These are phyloP conservation scores for Cladosporium colombiae DNA, from an alignment of 2,329 filamentous ascomycete species.

Conservation along the genomic window DNA sequence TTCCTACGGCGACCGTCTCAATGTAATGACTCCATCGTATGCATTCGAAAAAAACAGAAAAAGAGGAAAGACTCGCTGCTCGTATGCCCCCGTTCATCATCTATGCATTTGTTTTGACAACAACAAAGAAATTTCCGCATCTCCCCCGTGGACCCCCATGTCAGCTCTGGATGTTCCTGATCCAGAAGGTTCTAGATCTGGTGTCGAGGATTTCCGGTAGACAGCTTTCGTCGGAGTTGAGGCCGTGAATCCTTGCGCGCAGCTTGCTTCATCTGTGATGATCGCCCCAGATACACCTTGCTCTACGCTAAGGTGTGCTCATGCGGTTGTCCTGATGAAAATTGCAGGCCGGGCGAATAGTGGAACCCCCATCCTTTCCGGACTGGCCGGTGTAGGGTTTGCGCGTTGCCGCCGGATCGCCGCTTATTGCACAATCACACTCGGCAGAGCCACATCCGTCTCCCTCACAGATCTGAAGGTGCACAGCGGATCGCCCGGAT, in stretches of 20 bases:
- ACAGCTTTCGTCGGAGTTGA: neutral
- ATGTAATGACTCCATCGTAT: neutral
- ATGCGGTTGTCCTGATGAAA: neutral
- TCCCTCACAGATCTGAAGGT: neutral
- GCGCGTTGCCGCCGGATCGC: neutral
- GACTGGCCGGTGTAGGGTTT: neutral
- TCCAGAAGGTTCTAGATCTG: neutral
- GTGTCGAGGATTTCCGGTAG: neutral
- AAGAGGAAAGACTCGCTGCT: neutral
- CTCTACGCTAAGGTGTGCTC: neutral
- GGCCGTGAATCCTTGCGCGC: neutral
- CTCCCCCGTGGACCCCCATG: neutral
- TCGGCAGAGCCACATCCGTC: neutral
- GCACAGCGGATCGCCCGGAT: neutral
- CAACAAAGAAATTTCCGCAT: neutral
- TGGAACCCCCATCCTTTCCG: neutral
- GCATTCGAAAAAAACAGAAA: neutral
- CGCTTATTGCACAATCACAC: neutral
- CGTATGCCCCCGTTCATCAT: neutral
- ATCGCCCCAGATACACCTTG: neutral
- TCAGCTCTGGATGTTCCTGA: neutral
- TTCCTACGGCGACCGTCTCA: neutral
- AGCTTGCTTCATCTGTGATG: neutral
- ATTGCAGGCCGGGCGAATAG: neutral
- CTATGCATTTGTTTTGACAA: neutral